Evolutionary conservation across 2,329 filamentous ascomycete species (phyloP).

Genomic region (Setomelanomma holmii): DNA sequence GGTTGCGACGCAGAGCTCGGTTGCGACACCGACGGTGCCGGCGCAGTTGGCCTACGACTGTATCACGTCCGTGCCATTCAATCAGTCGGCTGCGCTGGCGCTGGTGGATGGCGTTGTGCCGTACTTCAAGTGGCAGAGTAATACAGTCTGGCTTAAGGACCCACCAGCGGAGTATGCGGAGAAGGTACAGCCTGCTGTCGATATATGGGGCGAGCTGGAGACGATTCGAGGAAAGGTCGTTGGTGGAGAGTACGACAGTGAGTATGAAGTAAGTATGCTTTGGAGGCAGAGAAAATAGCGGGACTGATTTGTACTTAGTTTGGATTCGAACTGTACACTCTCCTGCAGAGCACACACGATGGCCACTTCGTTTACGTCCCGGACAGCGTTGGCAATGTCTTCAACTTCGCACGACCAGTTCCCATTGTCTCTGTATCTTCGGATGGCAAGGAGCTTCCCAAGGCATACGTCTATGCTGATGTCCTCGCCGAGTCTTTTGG

Average conservation of each 20-base stretch:
- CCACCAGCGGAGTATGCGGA: constrained; percentile 55
- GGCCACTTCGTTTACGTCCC: constrained; percentile 68
- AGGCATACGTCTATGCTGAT: constrained; percentile 63
- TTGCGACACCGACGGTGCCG: constrained; percentile 49
- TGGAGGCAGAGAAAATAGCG: constrained; percentile 1
- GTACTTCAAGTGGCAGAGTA: constrained; percentile 57
- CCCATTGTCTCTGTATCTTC: constrained; percentile 66
- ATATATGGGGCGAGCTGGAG: constrained; percentile 50
- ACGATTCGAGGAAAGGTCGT: constrained; percentile 49
- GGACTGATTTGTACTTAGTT: constrained; percentile 30
- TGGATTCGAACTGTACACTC: constrained; percentile 39
- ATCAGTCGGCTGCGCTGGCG: constrained; percentile 49
- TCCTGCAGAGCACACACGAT: constrained; percentile 66
- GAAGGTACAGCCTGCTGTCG: constrained; percentile 54
- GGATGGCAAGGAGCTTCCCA: constrained; percentile 60
- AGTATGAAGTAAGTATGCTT: constrained; percentile 45
- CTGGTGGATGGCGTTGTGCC: constrained; percentile 54
- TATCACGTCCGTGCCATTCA: constrained; percentile 55
- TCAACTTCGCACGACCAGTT: constrained; percentile 58
- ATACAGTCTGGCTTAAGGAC: constrained; percentile 52
- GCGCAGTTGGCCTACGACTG: constrained; percentile 56
- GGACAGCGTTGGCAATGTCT: constrained; percentile 60
- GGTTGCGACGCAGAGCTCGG: constrained; percentile 30
- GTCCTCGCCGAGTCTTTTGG: constrained; percentile 51
- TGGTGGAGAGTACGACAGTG: constrained; percentile 47